Conservation (phyloP, 306 rosid genomes). For the Echinosophora koreensis region DNA sequence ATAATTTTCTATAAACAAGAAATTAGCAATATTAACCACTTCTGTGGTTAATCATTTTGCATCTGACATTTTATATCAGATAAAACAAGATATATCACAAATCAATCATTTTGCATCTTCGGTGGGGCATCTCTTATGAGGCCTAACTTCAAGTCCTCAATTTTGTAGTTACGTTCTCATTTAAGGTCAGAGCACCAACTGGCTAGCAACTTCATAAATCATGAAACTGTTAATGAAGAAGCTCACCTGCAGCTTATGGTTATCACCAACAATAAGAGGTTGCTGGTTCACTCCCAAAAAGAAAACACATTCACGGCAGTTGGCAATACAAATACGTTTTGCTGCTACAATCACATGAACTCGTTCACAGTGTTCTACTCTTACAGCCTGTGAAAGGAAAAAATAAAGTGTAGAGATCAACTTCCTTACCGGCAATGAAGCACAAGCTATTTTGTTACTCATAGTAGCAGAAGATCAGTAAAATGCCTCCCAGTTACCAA, state of each 20-base stretch:
- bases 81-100: slow-evolving; percentile 15
- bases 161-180: slow-evolving; percentile 21
- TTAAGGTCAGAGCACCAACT: slow-evolving; percentile 1
- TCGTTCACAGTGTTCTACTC: slow-evolving; percentile 98
- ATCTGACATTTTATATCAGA: background rate
- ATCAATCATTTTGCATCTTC: slow-evolving; percentile 15
- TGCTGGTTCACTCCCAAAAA: slow-evolving; percentile 92
- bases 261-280: slow-evolving; percentile 92
- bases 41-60: background rate
- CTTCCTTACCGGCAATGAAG: slow-evolving; percentile 43
- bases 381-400: slow-evolving; percentile 78
- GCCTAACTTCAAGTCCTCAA: slow-evolving; percentile 17
- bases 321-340: slow-evolving; percentile 92
- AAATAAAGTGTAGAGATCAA: slow-evolving; percentile 28
- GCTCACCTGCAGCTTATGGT: slow-evolving; percentile 93
- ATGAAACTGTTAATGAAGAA: slow-evolving; percentile 35
- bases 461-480: slow-evolving; percentile 31
- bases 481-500: slow-evolving; percentile 29
- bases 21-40: slow-evolving; percentile 7
- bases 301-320: slow-evolving; percentile 95
- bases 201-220: slow-evolving; percentile 41
- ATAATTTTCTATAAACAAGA: slow-evolving; percentile 35
- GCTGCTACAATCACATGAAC: slow-evolving; percentile 95
- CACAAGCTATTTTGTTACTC: slow-evolving; percentile 13
- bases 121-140: slow-evolving; percentile 7